Base-by-base conservation (phyloP, 2,329 filamentous ascomycete species). In the Pseudogymnoascus sp. region DNA sequence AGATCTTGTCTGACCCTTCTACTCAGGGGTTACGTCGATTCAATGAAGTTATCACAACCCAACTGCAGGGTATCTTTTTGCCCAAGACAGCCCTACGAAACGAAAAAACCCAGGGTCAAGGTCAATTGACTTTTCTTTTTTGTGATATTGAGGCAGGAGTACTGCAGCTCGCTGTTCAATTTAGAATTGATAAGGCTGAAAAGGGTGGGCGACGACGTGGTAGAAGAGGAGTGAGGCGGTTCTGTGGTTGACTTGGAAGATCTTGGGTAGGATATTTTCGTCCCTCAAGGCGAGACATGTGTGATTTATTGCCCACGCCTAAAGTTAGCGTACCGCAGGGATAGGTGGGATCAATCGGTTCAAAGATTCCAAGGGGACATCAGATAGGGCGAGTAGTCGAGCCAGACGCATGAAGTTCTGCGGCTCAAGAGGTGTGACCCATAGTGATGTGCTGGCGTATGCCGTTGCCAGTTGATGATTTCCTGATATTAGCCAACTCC, bases 371-470 rank as follows among this genome's bases (percentile, higher is more conserved):
- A 68, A 64, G 64, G 63, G 64, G 63, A 63, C 62, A 68, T 68
- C 68, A 74, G 74, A 75, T 71, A 74, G 71, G 73, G 74, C 71
- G 71, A 72, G 73, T 68, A 71, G 62, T 66, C 64, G 66, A 69
- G 64, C 61, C 62, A 70, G 62, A 68, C 68, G 70, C 69, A 73
- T 69, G 71, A 68, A 66, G 70, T 70, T 66, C 83, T 86, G 83
- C 83, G 83, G 83, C 83, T 85, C 82, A 85, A 79, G 68, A 71
- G 66, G 81, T 83, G 82, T 82, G 82, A 84, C 82, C 83, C 82
- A 83, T 84, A 77, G 72, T 89, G 90, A 91, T 95, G 91, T 88
- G 90, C 82, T 95, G 91, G 62, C 90, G 87, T 86, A 79, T 80
- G 81, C 87, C 81, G 81, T 85, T 83, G 83, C 89, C 89, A 93